Conservation (phyloP, 495 filamentous ascomycete genomes). For the Bacidia rubella region DNA sequence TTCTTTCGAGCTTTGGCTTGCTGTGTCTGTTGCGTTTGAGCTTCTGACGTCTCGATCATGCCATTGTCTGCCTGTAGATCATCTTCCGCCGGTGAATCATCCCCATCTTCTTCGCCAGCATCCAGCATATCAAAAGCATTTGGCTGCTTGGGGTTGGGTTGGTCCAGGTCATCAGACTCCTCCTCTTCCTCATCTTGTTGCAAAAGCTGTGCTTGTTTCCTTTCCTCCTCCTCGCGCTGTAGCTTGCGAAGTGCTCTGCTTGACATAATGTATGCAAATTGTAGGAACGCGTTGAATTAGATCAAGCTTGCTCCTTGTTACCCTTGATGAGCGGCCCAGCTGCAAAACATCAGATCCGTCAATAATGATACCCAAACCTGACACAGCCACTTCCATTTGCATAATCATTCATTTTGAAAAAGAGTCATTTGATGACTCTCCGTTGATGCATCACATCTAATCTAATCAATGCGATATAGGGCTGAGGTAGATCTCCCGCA, state of each 20-base stretch:
- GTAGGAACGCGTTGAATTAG: neutral
- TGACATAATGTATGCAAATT: slow-evolving; percentile 44
- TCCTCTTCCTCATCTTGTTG: slow-evolving; percentile 32
- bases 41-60: neutral
- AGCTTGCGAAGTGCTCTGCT: slow-evolving; percentile 67
- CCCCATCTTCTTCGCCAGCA: slow-evolving; percentile 52
- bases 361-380: too few species aligned
- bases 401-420: too few species aligned
- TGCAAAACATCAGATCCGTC: too few species aligned
- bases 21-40: slow-evolving; percentile 1
- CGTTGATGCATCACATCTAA: neutral
- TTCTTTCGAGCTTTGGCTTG: slow-evolving; percentile 19
- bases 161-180: slow-evolving; percentile 36
- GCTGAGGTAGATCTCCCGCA: neutral
- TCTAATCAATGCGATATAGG: neutral
- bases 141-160: slow-evolving; percentile 26
- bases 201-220: slow-evolving; percentile 38
- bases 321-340: too few species aligned
- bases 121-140: slow-evolving; percentile 41
- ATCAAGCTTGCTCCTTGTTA: neutral
- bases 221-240: slow-evolving; percentile 50
- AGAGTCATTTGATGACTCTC: neutral
- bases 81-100: slow-evolving; percentile 30
- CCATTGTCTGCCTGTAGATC: slow-evolving; percentile 1
- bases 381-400: too few species aligned